A percentile compares a stretch with the other conserved stretches of the same genome.
Evolutionary conservation across 176 grass and related monocot genomes (phyloP).

Genomic region (Themeda triandra): DNA sequence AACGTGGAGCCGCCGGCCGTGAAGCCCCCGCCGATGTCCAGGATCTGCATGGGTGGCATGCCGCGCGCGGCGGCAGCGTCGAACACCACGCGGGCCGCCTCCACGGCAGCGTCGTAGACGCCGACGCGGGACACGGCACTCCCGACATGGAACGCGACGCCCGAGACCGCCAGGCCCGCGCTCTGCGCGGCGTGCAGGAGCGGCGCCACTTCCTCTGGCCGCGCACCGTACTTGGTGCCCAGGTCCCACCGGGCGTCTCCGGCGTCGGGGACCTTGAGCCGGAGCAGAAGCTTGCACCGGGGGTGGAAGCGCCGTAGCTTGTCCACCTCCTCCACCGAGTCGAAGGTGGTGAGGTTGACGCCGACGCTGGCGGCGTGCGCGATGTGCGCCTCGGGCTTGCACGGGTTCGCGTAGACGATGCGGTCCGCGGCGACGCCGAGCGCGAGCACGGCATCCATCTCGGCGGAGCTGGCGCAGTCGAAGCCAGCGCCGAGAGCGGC

Average conservation of each 20-base stretch:
- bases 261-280: constrained; percentile 28
- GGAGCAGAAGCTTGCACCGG: constrained; percentile 25
- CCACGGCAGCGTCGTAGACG: neutral
- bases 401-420: constrained; percentile 31
- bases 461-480: constrained; percentile 43
- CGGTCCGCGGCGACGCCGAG: neutral
- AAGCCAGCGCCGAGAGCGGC: constrained; percentile 27
- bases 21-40: constrained; percentile 24
- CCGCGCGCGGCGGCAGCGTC: no score
- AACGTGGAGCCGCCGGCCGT: neutral
- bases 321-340: constrained; percentile 28
- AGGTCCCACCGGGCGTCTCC: neutral
- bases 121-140: neutral
- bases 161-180: neutral
- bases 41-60: neutral
- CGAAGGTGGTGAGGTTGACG: constrained; percentile 41
- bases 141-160: constrained; percentile 45
- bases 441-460: constrained; percentile 36
- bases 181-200: constrained; percentile 20
- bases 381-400: constrained; percentile 29
- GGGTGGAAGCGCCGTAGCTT: constrained; percentile 40
- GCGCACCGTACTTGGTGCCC: constrained; percentile 32
- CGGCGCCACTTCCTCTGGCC: constrained; percentile 1
- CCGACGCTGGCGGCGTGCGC: constrained; percentile 22
- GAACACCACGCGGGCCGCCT: no score